A percentile compares a stretch with the other conserved stretches of the same genome.
These are phyloP conservation scores for Talaromyces atroroseus DNA, from an alignment of 2,329 filamentous ascomycete species.

Conservation along the genomic window DNA sequence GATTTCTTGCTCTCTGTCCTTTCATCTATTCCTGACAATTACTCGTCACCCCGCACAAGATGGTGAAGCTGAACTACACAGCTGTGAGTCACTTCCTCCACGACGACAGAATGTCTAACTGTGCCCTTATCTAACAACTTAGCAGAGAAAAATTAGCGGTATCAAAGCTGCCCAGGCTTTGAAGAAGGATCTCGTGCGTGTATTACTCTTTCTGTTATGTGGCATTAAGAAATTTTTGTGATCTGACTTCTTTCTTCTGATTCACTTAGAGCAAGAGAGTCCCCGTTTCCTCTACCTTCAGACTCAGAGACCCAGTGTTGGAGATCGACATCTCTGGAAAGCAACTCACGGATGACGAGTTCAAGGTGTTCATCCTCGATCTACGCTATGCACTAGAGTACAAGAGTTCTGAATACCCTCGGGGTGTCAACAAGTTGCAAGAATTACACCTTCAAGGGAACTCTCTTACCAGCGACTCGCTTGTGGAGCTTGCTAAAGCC, in stretches of 20 bases:
- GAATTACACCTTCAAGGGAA: conserved; percentile 45
- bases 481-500: conserved; percentile 38
- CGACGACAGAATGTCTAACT: neutral
- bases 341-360: conserved; percentile 42
- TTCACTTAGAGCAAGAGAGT: conserved; percentile 31
- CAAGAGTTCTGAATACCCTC: conserved; percentile 24
- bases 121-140: neutral
- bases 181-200: conserved; percentile 38
- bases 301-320: conserved; percentile 29
- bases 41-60: conserved; percentile 15
- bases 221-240: neutral
- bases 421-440: conserved; percentile 35
- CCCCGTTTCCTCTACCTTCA: conserved; percentile 21
- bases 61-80: conserved; percentile 37
- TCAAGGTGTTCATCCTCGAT: conserved; percentile 38
- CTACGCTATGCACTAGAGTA: conserved; percentile 36
- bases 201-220: neutral
- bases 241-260: neutral
- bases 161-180: conserved; percentile 42
- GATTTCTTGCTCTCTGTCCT: neutral
- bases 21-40: neutral
- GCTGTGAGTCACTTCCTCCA: conserved; percentile 26
- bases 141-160: conserved; percentile 42
- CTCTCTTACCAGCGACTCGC: conserved; percentile 36
- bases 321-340: conserved; percentile 45